Conservation (phyloP, 495 filamentous ascomycete species). For the Daldinia vernicosa region DNA sequence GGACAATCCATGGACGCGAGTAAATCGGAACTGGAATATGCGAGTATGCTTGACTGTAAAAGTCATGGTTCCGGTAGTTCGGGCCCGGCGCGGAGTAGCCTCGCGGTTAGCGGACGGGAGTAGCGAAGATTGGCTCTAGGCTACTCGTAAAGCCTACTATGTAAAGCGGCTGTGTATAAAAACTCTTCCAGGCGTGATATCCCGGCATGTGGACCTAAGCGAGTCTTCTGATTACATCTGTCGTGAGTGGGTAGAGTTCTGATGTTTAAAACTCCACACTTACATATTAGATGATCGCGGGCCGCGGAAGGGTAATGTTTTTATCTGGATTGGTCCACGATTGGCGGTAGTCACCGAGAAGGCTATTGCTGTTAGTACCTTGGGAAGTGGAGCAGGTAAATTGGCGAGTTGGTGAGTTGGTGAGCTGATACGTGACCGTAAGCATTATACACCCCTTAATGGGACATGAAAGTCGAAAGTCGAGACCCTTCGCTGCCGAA, state of each 20-base stretch:
- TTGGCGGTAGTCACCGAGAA: not conserved
- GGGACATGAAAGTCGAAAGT: not conserved
- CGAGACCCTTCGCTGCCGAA: constrained; percentile 21
- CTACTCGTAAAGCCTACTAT: not conserved
- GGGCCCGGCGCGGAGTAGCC: constrained; percentile 18
- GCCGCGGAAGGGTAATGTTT: constrained; percentile 9
- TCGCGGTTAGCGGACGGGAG: constrained; percentile 16
- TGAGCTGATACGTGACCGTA: constrained; percentile 5
- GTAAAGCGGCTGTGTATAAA: not conserved
- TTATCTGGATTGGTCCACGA: constrained; percentile 12
- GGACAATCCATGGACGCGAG: no score
- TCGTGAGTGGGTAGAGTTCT: not conserved
- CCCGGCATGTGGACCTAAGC: constrained; percentile 8
- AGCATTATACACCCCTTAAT: constrained; percentile 4
- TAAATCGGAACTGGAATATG: no score
- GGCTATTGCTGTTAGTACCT: constrained; percentile 2
- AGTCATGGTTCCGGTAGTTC: constrained; percentile 18
- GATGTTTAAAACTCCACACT: not conserved
- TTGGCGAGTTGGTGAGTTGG: constrained; percentile 19
- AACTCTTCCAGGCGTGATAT: constrained; percentile 1
- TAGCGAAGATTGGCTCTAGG: not conserved
- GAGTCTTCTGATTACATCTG: not conserved
- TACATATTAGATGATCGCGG: constrained; percentile 10
- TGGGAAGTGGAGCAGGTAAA: constrained; percentile 15
- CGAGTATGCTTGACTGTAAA: not conserved